phyloP scores from a whole-genome alignment of 176 grass and related monocot species.

The Elymus sibiricus region DNA sequence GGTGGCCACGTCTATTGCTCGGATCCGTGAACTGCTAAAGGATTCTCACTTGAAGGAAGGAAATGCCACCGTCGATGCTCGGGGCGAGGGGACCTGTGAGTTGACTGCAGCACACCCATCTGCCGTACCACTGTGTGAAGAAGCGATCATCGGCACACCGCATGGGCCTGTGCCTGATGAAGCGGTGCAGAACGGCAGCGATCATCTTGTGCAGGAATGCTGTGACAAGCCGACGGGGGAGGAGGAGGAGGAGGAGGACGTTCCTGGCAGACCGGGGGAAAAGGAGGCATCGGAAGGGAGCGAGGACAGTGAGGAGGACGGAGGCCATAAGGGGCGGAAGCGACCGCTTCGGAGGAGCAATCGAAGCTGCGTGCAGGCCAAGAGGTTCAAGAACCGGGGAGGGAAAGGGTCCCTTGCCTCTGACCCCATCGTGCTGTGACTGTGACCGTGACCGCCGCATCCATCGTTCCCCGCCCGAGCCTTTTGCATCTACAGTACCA shows the following conservation, averaged over 20 bases:
- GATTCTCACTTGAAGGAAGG: background rate
- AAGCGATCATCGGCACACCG: background rate
- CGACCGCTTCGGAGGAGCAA: slow-evolving; percentile 7
- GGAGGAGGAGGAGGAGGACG: background rate
- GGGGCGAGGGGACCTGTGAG: background rate
- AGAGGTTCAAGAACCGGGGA: slow-evolving; percentile 18
- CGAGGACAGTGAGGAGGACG: background rate
- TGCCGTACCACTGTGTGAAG: background rate
- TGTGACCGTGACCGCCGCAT: too few species aligned
- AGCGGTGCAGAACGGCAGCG: background rate
- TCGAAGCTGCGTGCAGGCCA: slow-evolving; percentile 18
- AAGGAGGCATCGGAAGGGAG: background rate
- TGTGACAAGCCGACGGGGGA: background rate
- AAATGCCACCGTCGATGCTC: background rate
- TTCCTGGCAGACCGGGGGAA: background rate
- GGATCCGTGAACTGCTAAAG: background rate
- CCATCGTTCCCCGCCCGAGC: too few species aligned
- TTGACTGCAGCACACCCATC: background rate
- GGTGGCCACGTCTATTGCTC: slow-evolving; percentile 10
- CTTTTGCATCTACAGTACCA: too few species aligned
- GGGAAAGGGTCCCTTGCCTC: background rate
- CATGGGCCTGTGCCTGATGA: background rate
- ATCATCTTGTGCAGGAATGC: background rate
- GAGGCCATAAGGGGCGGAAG: background rate
- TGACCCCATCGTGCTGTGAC: slow-evolving; percentile 8